Conservation (phyloP, 1,284 basidiomycete genomes). For the Leccinum pachyderme region DNA sequence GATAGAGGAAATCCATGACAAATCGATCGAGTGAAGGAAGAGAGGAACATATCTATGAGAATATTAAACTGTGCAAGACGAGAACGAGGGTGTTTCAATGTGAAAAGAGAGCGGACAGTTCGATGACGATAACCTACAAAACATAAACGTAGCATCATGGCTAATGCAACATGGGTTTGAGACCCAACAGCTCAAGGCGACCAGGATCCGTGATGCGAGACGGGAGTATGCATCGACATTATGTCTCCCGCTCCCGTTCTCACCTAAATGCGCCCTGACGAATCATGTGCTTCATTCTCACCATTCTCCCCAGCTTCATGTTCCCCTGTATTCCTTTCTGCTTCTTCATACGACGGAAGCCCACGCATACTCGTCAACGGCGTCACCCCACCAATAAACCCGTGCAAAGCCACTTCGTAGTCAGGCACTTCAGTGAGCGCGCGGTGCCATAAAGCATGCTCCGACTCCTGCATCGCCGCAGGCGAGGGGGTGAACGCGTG, state of each 20-base stretch:
- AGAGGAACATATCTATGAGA: background rate
- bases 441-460: conserved; percentile 47
- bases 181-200: background rate
- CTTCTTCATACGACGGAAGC: conserved; percentile 81
- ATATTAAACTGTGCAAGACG: background rate
- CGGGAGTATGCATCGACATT: background rate
- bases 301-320: background rate
- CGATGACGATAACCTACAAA: background rate
- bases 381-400: conserved; percentile 85
- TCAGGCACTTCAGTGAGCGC: conserved; percentile 77
- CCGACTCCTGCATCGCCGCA: conserved; percentile 10
- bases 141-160: background rate
- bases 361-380: conserved; percentile 74
- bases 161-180: background rate
- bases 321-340: conserved; percentile 15
- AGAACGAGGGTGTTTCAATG: background rate
- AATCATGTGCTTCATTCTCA: conserved; percentile 9
- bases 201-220: background rate
- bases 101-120: background rate
- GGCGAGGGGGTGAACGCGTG: conserved; percentile 1
- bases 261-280: background rate
- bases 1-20: background rate
- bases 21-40: background rate
- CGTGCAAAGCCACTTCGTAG: conserved; percentile 77
- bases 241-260: background rate